Evolutionary conservation across 768 basidiomycete species (phyloP).

Genomic region (Collybia nuda): DNA sequence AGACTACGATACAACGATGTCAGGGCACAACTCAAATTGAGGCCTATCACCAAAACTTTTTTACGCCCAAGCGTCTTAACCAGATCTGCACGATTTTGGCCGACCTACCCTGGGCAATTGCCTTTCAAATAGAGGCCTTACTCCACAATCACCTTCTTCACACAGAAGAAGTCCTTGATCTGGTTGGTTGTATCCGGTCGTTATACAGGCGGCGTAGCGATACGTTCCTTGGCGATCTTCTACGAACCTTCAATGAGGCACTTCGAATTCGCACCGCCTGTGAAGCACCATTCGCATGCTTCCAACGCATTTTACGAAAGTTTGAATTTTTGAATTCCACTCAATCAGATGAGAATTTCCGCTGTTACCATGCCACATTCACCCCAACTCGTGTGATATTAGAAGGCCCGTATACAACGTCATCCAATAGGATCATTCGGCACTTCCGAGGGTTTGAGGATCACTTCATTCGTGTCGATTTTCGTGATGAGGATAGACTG

Average conservation of each 20-base stretch:
- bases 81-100: conserved; percentile 42
- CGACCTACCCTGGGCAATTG: conserved; percentile 60
- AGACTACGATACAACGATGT: conserved; percentile 30
- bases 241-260: conserved; percentile 53
- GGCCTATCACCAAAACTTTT: conserved; percentile 50
- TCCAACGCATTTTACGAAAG: conserved; percentile 30
- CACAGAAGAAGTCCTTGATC: conserved; percentile 50
- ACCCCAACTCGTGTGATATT: conserved; percentile 74
- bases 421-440: conserved; percentile 82
- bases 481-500: conserved; percentile 81
- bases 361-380: conserved; percentile 74
- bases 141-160: conserved; percentile 63
- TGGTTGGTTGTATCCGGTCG: conserved; percentile 42
- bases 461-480: conserved; percentile 79
- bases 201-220: conserved; percentile 33
- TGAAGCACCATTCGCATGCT: conserved; percentile 45
- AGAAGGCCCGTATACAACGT: conserved; percentile 73
- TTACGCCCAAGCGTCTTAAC: conserved; percentile 44
- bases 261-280: conserved; percentile 41
- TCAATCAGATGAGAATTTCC: conserved; percentile 44
- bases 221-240: conserved; percentile 41
- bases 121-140: conserved; percentile 76
- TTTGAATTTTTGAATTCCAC: conserved; percentile 21
- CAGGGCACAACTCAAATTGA: conserved; percentile 42
- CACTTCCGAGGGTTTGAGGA: conserved; percentile 58